Evolutionary conservation across 2,329 filamentous ascomycete genomes (phyloP), one percentile per base, ranked within the genome.

Genomic region (Ophiocordyceps robertsii): DNA sequence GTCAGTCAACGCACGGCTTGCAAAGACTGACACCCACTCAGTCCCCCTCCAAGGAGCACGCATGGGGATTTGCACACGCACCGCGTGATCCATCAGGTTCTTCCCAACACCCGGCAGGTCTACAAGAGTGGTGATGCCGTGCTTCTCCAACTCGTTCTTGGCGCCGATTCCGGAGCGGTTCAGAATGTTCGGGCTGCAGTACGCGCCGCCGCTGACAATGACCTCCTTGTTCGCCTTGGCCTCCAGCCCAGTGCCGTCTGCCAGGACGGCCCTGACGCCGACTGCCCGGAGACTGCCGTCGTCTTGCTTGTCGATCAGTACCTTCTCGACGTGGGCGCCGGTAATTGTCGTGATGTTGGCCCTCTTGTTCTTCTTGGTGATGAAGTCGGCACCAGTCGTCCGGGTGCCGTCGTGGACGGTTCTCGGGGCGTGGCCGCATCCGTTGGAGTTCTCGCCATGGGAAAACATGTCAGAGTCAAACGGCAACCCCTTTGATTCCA

Each of bases 391-490:
- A 0, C 66, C 65, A 0, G 72, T 76, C 1, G 67, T 69, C 19
- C 74, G 63, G 16, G 69, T 55, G 0, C 73, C 74, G 41, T 70
- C 61, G 42, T 69, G 63, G 2, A 73, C 70, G 3, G 72, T 75
- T 46, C 73, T 61, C 12, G 69, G 63, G 1, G 57, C 70, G 53
- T 77, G 73, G 3, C 74, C 73, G 48, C 73, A 77, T 1, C 72
- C 73, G 41, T 75, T 67, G 1, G 72, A 56, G 17, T 65, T 66
- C 29, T 69, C 62, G 57, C 43, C 77, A 46, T 43, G 55, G 1
- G 68, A 67, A 51, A 79, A 79, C 71, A 80, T 77, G 47, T 80
- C 75, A 16, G 65, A 63, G 35, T 73, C 65, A n/a, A 75, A 60
- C 0, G 69, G 66, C 1, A 80, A 54, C 4, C 74, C 75, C 45